Conservation (phyloP, 2,329 filamentous ascomycete species). For the Bisporella sp. region DNA sequence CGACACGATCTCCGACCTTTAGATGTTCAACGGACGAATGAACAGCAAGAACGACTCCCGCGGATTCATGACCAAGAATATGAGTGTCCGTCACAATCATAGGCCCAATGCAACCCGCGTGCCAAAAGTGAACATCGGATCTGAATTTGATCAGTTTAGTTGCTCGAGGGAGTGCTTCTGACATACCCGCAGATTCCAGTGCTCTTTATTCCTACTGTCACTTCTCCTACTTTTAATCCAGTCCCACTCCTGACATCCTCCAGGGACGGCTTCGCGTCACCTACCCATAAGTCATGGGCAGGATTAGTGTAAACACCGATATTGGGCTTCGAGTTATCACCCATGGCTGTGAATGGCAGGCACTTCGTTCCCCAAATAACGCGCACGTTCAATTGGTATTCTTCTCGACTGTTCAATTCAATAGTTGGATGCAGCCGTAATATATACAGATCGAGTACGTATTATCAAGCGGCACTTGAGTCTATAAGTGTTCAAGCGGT, state of each 20-base stretch:
- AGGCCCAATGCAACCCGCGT: constrained; percentile 87
- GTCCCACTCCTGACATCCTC: constrained; percentile 66
- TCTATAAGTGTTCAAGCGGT: too few species aligned
- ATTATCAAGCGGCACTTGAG: too few species aligned
- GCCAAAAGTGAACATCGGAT: constrained; percentile 97
- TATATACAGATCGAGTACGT: too few species aligned
- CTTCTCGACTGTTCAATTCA: too few species aligned
- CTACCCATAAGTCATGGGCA: constrained; percentile 84
- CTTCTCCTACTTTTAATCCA: constrained; percentile 71
- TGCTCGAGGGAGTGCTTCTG: neutral
- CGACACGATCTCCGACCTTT: constrained; percentile 82
- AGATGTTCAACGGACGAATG: constrained; percentile 73
- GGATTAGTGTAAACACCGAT: constrained; percentile 97
- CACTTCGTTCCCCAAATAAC: too few species aligned
- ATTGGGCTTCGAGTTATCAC: constrained; percentile 60
- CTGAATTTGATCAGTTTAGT: constrained; percentile 35
- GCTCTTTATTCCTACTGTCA: constrained; percentile 83
- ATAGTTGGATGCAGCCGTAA: too few species aligned
- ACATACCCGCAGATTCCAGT: constrained; percentile 90
- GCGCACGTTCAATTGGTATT: too few species aligned
- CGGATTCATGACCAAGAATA: constrained; percentile 90
- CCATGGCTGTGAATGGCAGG: too few species aligned
- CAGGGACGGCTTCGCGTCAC: constrained; percentile 65
- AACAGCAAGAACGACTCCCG: constrained; percentile 74
- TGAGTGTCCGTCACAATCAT: constrained; percentile 89